Base-by-base conservation (phyloP, 345 rosid species). In the Euphorbia pulcherrima region DNA sequence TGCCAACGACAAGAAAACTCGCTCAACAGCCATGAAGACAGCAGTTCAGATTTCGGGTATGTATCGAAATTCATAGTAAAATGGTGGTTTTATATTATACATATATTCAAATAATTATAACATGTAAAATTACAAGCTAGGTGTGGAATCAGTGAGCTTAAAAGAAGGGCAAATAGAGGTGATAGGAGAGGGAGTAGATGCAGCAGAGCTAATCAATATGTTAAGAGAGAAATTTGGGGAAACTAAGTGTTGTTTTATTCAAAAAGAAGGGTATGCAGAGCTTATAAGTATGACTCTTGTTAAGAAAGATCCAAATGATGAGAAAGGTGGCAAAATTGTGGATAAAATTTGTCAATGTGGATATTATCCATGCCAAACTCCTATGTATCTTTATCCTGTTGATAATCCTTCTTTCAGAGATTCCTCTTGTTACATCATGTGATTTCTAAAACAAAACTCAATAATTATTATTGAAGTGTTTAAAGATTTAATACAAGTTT, bases 91-190 rank as follows among this genome's bases (percentile, higher is more conserved):
- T n/a, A n/a, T n/a, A n/a, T n/a, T n/a, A n/a, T n/a, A n/a, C n/a
- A n/a, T n/a, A n/a, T n/a, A n/a, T n/a, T n/a, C n/a, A n/a, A n/a
- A n/a, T n/a, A n/a, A n/a, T n/a, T n/a, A n/a, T n/a, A n/a, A n/a
- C n/a, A n/a, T n/a, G n/a, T n/a, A n/a, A n/a, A n/a, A n/a, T n/a
- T n/a, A n/a, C n/a, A n/a, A n/a, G n/a, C n/a, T n/a, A 82, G 86
- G 89, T 0, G 89, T 87, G 23, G 68, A 78, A 57, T 79, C 78
- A 0, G 88, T 68, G 54, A 63, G 77, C 5, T 62, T 80, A 47
- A 81, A 72, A 64, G 89, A 75, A 75, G 75, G 63, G 67, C 77
- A 83, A 50, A 85, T 85, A 27, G 86, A 82, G 72, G 78, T 87
- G 8, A 81, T 59, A 0, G 88, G 89, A 46, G 82, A 73, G 6